phyloP scores from a whole-genome alignment of 2,329 filamentous ascomycete genomes.

The Furcasterigmium furcatum region DNA sequence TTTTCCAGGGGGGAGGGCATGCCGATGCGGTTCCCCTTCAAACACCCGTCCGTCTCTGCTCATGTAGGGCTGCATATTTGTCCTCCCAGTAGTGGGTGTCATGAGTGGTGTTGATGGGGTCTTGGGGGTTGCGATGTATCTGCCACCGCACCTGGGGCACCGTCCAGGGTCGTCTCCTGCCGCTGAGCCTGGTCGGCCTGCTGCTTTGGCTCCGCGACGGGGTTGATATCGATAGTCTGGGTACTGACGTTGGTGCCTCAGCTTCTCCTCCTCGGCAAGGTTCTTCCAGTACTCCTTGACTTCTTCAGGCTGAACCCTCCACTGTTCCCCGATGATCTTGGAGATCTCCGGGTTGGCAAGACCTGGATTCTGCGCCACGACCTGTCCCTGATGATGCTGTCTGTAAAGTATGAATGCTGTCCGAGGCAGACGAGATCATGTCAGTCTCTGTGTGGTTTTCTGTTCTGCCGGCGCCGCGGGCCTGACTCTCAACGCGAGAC shows the following conservation, averaged over 20 bases:
- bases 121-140: conserved; percentile 59
- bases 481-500: conserved; percentile 13
- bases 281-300: conserved; percentile 84
- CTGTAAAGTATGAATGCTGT: conserved; percentile 96
- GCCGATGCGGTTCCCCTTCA: conserved; percentile 9
- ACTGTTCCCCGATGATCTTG: conserved; percentile 93
- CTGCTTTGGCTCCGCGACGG: conserved; percentile 53
- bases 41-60: conserved; percentile 6
- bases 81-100: conserved; percentile 27
- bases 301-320: conserved; percentile 72
- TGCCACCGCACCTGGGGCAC: conserved; percentile 71
- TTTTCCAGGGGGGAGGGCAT: conserved; percentile 7
- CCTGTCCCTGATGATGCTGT: conserved; percentile 82
- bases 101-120: conserved; percentile 51
- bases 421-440: conserved; percentile 20
- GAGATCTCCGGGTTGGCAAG: conserved; percentile 94
- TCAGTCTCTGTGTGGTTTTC: conserved; percentile 18
- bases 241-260: conserved; percentile 83
- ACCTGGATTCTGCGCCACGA: conserved; percentile 80
- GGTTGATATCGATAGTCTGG: conserved; percentile 95
- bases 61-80: conserved; percentile 11
- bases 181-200: conserved; percentile 25
- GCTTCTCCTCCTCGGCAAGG: conserved; percentile 90
- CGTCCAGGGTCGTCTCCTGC: conserved; percentile 48
- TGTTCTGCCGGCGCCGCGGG: conserved; percentile 4